Percentiles rank a stretch among this genome's conserved stretches.
Evolutionary conservation across 2,329 filamentous ascomycete genomes (phyloP).

Genomic region (Trichoderma atroviride): DNA sequence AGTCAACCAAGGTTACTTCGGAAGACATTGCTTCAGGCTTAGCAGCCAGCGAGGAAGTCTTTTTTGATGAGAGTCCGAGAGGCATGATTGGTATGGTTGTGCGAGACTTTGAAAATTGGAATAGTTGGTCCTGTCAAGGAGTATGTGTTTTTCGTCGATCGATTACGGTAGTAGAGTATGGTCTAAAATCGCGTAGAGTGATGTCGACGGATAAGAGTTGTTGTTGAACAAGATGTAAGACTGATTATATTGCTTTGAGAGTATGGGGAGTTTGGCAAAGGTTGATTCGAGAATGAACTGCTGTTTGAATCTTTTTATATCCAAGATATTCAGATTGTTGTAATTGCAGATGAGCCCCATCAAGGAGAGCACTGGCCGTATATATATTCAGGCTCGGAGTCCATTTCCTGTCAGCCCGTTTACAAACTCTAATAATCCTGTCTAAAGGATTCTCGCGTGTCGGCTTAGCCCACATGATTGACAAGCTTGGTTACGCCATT

Average conservation of each 20-base stretch:
- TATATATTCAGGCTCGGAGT: background rate
- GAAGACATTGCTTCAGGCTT: slow-evolving; percentile 20
- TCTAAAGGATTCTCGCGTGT: background rate
- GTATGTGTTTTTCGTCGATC: background rate
- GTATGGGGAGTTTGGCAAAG: background rate
- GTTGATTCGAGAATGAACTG: background rate
- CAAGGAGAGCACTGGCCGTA: background rate
- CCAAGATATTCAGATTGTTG: background rate
- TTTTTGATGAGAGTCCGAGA: slow-evolving; percentile 8
- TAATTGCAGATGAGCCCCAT: background rate
- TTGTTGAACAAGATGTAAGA: background rate
- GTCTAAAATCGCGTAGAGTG: background rate
- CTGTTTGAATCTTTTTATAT: background rate
- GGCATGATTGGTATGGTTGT: slow-evolving; percentile 7
- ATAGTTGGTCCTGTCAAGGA: background rate
- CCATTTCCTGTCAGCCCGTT: background rate
- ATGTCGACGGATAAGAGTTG: background rate
- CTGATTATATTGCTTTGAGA: background rate
- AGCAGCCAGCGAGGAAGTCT: background rate
- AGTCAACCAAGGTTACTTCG: slow-evolving; percentile 13
- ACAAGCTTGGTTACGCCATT: background rate
- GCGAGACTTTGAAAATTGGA: background rate
- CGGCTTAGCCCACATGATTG: background rate
- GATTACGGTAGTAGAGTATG: background rate
- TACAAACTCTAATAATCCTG: background rate